These are phyloP conservation scores for Fremontodendron californicum DNA, from an alignment of 345 rosid genomes.

Conservation along the genomic window DNA sequence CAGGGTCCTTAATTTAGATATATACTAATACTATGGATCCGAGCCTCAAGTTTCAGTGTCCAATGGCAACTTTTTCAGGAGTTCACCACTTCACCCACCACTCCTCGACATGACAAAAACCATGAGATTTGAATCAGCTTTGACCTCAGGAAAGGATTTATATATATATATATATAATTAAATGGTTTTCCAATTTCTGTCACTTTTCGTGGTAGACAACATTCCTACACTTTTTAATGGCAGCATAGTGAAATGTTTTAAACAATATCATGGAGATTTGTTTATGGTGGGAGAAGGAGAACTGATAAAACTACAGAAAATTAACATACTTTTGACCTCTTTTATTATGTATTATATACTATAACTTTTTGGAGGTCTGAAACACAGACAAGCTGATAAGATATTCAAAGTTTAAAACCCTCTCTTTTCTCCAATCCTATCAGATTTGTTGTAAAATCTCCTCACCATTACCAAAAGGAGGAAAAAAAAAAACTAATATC, in stretches of 20 bases:
- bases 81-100: background rate
- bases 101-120: background rate
- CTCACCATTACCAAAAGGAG: background rate
- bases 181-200: background rate
- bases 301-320: background rate
- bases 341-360: background rate
- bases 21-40: no score
- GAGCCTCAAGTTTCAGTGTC: background rate
- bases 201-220: conserved; percentile 3
- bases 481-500: background rate
- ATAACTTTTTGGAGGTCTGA: background rate
- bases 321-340: background rate
- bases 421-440: background rate
- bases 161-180: no score
- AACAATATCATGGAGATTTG: background rate
- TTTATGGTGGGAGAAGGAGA: background rate
- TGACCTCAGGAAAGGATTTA: background rate
- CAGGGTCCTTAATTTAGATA: background rate
- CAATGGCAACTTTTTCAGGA: background rate
- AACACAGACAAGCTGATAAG: background rate
- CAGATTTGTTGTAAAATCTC: background rate
- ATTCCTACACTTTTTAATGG: background rate
- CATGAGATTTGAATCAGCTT: background rate
- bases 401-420: background rate
- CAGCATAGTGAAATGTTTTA: background rate